These are phyloP conservation scores for Corymbia calophylla DNA, from an alignment of 441 rosid genomes.

Conservation along the genomic window DNA sequence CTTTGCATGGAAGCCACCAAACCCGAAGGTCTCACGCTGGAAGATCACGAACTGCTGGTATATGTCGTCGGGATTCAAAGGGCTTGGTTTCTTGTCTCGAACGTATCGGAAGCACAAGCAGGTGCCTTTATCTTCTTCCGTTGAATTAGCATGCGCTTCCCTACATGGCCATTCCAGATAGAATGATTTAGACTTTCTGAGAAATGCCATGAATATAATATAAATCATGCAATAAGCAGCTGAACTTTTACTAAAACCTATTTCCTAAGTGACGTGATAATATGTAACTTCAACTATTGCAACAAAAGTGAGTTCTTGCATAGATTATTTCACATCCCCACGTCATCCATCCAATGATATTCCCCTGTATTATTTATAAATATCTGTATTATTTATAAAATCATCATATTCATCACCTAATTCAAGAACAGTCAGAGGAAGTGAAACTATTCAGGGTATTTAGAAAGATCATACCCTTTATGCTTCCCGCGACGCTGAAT, in stretches of 20 bases:
- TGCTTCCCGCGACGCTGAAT: background rate
- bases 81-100: constrained; percentile 35
- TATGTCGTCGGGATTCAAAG: constrained; percentile 36
- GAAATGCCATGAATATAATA: background rate
- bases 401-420: background rate
- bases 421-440: too few relatives aligned
- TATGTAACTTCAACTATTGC: background rate
- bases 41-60: constrained; percentile 40
- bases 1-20: constrained; percentile 25
- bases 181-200: background rate
- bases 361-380: background rate
- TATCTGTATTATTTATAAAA: too few relatives aligned
- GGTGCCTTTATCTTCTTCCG: constrained; percentile 26
- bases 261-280: background rate
- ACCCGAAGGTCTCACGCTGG: constrained; percentile 5
- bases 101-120: constrained; percentile 33
- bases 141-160: constrained; percentile 40
- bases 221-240: background rate
- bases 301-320: too few relatives aligned
- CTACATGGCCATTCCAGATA: constrained; percentile 3
- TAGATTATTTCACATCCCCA: background rate
- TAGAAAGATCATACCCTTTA: constrained; percentile 24
- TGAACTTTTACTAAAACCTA: background rate
- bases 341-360: background rate
- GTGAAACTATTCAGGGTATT: too few relatives aligned